Base-by-base conservation (phyloP, 202 grass and related monocot species). In the Zoysia matrella region DNA sequence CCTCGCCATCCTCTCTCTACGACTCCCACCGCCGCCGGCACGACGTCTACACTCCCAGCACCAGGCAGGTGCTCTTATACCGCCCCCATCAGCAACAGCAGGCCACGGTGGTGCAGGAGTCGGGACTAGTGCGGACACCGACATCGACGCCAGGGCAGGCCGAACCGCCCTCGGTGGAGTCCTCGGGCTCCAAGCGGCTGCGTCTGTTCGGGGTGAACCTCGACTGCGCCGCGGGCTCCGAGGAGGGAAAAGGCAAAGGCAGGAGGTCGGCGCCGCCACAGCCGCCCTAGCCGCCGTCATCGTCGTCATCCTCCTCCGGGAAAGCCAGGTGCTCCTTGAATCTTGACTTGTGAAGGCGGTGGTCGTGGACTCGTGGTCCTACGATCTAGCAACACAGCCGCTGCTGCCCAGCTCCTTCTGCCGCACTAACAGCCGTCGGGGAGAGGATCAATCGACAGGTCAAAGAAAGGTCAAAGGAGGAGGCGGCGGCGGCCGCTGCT, bases 141-240 rank as follows among this genome's bases (percentile, higher is more conserved):
- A 66, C 61, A 6, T 61, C 75, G 43, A 52, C 11, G 5, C 54
- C 15, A 6, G 60, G 39, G 5, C 74, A 76, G 65, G 63, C 92
- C 13, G 89, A 87, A 47, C 82, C 91, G 44, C 86, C 92, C 1
- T 39, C 76, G 16, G 47, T 83, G 77, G 44, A 86, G 16, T 69
- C 88, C 0, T 60, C 77, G 13, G 49, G 84, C 39, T 81, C 89
- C 8, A 94, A 99, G 67, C 88, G 96, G 44, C 82, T 99, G 72
- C 85, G 96, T 53, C 93, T 99, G 15, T 99, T 99, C 89, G 96
- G 96, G 14, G 96, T 99, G 56, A 92, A 99, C 84, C 89, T 99
- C 54, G 93, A 95, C 45, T 90, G 80, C 77, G 82, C 87, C 0
- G 69, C 77, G 22, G 22, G 22, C 67, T 65, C 85, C 58, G 84